Evolutionary conservation across 2,329 filamentous ascomycete species (phyloP), one percentile per base, ranked within the genome.

Genomic region (Monilinia laxa): DNA sequence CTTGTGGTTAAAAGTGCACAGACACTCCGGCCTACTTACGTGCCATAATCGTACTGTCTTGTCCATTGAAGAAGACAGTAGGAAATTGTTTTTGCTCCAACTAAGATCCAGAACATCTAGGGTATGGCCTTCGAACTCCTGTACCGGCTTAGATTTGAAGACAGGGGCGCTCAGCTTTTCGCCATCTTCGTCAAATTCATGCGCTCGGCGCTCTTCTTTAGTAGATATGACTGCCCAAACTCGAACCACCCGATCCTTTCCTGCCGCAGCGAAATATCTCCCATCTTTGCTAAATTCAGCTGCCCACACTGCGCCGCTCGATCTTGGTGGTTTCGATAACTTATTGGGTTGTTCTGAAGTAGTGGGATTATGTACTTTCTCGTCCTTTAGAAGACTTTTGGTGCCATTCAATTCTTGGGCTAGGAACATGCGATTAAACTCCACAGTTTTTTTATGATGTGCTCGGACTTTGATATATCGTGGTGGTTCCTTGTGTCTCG

Each of bases 61-160:
- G 77, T 99, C 95, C 93, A 98, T 97, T 0, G 93, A 97, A 0
- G 93, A 96, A 4, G 94, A 97, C 20, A 99, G 82, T 38, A 99
- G 79, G 73, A 99, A 99, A 77, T 96, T 97, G 79, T 99, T 99
- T 83, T 98, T 99, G 81, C 94, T 98, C 95, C 95, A 99, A 77
- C 92, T 96, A 68, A 99, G 78, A 76, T 97, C 94, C 70, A 99
- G 80, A 7, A 99, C 87, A 72, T 96, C 93, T 20, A 90, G 89
- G 0, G 87, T 89, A 76, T 99, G 95, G 5, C 93, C 93, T 64
- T 85, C 80, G 71, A 95, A 97, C 75, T 97, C 90, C 65, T 89
- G 85, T 12, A 91, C 77, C 0, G 93, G 91, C 73, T 91, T 90
- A 60, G 86, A 86, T 70, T 88, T 87, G 75, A 99, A 98, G 0